These are phyloP conservation scores for Oryza australiensis DNA, from an alignment of 176 grass and related monocot species.

Conservation along the genomic window DNA sequence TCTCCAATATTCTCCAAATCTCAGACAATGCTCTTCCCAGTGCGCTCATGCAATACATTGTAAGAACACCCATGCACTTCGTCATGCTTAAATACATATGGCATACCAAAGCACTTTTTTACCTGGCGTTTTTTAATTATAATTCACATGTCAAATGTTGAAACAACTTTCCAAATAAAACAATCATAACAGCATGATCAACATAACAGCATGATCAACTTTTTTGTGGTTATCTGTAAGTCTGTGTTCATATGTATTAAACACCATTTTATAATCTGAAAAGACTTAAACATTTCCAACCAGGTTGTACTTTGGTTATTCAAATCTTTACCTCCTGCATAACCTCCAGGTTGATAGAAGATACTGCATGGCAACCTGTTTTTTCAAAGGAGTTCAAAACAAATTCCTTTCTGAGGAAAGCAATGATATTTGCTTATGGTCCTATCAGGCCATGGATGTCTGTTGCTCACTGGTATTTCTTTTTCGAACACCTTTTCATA, in stretches of 20 bases:
- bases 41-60: conserved; percentile 9
- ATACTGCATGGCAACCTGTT: conserved; percentile 96
- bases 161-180: conserved; percentile 9
- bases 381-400: conserved; percentile 71
- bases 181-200: neutral
- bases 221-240: conserved; percentile 1
- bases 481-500: conserved; percentile 22
- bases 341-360: conserved; percentile 77
- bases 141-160: neutral
- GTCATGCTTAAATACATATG: neutral
- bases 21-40: conserved; percentile 1
- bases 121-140: conserved; percentile 13
- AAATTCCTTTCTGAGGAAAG: conserved; percentile 62
- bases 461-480: conserved; percentile 86
- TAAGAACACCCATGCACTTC: neutral
- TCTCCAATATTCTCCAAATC: neutral
- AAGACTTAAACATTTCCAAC: conserved; percentile 22
- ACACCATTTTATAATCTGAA: conserved; percentile 10
- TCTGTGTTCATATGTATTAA: conserved; percentile 3
- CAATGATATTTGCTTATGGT: conserved; percentile 90
- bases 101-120: neutral
- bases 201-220: neutral
- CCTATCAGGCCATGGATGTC: conserved; percentile 99
- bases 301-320: conserved; percentile 17
- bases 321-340: conserved; percentile 22